Conservation (phyloP, 768 basidiomycete genomes). For the Mycena galopus region DNA sequence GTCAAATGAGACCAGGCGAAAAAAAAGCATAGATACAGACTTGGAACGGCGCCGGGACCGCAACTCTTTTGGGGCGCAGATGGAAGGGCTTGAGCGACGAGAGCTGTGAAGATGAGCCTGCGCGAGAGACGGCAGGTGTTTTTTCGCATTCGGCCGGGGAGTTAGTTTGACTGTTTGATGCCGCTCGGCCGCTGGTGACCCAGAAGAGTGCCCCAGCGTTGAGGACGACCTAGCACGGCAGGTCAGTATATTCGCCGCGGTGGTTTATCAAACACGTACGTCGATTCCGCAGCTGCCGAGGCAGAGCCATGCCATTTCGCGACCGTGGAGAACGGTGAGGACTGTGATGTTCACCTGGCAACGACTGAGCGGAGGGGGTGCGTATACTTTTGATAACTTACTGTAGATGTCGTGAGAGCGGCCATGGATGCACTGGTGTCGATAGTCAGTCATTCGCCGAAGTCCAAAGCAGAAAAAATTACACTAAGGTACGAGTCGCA, state of each 20-base stretch:
- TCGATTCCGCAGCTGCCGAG: constrained; percentile 52
- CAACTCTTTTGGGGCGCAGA: not conserved
- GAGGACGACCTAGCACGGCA: constrained; percentile 52
- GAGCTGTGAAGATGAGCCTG: not conserved
- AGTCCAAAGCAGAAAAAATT: not conserved
- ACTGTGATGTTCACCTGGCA: constrained; percentile 55
- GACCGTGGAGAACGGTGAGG: constrained; percentile 59
- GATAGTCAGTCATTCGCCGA: not conserved
- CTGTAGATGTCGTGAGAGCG: constrained; percentile 63
- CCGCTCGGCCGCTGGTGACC: constrained; percentile 50
- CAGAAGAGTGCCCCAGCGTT: constrained; percentile 63
- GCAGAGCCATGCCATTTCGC: constrained; percentile 63
- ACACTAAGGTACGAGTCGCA: constrained; percentile 59
- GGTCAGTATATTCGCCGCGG: not conserved
- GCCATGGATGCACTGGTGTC: constrained; percentile 56
- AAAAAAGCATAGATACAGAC: not conserved
- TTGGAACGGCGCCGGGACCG: not conserved
- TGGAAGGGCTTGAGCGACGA: constrained; percentile 3
- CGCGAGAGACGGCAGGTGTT: not conserved
- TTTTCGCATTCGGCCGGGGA: not conserved
- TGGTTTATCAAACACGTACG: constrained; percentile 38
- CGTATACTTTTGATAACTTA: constrained; percentile 32
- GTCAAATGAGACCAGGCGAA: no score
- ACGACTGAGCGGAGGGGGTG: not conserved
- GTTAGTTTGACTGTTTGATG: no score